A percentile compares a stretch with the other conserved stretches of the same genome.
phyloP scores from a whole-genome alignment of 2,329 filamentous ascomycete species.

The Colletotrichum lindemuthianum region DNA sequence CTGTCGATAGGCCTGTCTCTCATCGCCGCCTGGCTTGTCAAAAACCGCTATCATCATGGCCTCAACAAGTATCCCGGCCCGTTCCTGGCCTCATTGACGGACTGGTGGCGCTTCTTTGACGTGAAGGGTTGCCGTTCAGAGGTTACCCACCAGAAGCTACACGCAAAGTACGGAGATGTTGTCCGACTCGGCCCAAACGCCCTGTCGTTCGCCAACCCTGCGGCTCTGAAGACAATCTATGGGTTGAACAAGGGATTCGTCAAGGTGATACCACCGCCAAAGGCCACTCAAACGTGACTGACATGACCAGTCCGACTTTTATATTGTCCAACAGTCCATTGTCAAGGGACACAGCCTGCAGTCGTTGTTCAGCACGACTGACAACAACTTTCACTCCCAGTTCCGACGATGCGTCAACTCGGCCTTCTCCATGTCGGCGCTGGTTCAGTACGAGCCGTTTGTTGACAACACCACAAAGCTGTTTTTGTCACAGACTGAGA shows the following conservation, averaged over 20 bases:
- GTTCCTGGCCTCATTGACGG: conserved; percentile 68
- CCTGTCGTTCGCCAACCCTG: conserved; percentile 78
- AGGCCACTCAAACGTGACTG: neutral
- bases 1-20: conserved; percentile 46
- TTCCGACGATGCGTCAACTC: conserved; percentile 80
- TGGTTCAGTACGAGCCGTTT: conserved; percentile 83
- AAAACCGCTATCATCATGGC: conserved; percentile 63
- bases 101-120: conserved; percentile 80
- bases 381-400: conserved; percentile 79
- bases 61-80: conserved; percentile 79
- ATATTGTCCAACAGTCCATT: conserved; percentile 80
- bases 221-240: conserved; percentile 80
- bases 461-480: conserved; percentile 79
- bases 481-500: conserved; percentile 72
- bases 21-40: conserved; percentile 53
- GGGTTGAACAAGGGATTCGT: conserved; percentile 83
- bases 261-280: conserved; percentile 64
- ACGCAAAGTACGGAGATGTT: conserved; percentile 77
- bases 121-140: conserved; percentile 73
- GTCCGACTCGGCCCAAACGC: conserved; percentile 80
- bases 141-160: conserved; percentile 73
- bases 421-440: conserved; percentile 80
- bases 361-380: conserved; percentile 80
- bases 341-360: conserved; percentile 73
- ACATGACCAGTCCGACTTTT: conserved; percentile 74